A percentile compares a stretch with the other conserved stretches of the same genome.
Evolutionary conservation across 257 asterid genomes (phyloP).

Genomic region (Fraxinus cuspidata): DNA sequence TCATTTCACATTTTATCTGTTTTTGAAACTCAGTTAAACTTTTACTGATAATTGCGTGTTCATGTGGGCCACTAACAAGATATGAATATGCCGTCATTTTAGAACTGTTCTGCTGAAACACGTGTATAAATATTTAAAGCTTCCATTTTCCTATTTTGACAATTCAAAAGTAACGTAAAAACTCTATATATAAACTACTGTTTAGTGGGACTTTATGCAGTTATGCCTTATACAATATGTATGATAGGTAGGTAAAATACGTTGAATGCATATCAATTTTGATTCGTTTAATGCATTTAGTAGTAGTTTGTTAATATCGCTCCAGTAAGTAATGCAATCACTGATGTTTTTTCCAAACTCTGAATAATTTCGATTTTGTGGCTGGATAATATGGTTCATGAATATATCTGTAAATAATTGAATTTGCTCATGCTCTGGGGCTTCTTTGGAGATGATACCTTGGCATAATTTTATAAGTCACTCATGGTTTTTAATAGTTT

Average conservation of each 20-base stretch:
- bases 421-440: not conserved
- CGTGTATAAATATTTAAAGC: not conserved
- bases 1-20: not conserved
- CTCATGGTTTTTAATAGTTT: not conserved
- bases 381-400: not conserved
- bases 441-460: not conserved
- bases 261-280: not conserved
- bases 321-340: not conserved
- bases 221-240: not conserved
- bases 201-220: conserved; percentile 6
- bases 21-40: not conserved
- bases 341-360: not conserved
- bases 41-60: not conserved
- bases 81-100: not conserved
- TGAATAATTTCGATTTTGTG: not conserved
- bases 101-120: not conserved
- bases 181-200: not conserved
- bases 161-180: not conserved
- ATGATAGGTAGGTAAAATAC: not conserved
- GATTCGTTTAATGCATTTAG: not conserved
- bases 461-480: not conserved
- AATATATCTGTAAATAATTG: not conserved
- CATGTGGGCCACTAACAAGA: not conserved
- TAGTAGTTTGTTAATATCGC: not conserved
- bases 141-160: not conserved